Evolutionary conservation across 208 protist genomes (phyloP), one percentile per base, ranked within the genome.

Genomic region (Lotmaria passim): DNA sequence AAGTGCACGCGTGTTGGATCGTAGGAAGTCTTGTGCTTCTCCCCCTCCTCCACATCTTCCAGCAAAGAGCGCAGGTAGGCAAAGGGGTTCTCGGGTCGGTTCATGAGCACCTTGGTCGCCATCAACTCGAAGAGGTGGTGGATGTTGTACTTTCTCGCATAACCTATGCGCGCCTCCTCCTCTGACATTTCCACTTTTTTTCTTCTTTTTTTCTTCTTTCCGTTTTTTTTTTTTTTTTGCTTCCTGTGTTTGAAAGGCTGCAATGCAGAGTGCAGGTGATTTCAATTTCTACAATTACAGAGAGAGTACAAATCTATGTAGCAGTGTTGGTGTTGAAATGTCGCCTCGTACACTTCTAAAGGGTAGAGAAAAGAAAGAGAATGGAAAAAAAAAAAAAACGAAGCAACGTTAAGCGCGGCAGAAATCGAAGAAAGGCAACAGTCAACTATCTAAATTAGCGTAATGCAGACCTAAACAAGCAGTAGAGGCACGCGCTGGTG

Each of bases 101-200:
- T 90, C 30, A 93, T 50, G n/a, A 97, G 67, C 52, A 97, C 69
- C 48, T 87, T 91, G 17, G 89, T 93, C 30, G 93, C 93, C 46
- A 97, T 78, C 6, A 95, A 81, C 75, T 97, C 93, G 70, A 97
- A 93, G 36, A 97, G 73, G 72, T 96, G 91, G 66, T 97, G 93
- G 8, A 97, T 89, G 58, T 97, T 93, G 77, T 96, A 87, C 69
- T 82, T 6, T 61, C 90, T 92, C 70, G 91, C 93, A 79, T 96
- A 97, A 1, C 70, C 78, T 34, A 93, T 78, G 30, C 92, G 88
- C 24, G 86, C 59, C 57, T 86, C 80, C 10, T 96, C 85, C 56
- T 96, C 91, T 28, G 77, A 82, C 76, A 87, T 79, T 38, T 57
- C 15, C 31, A 8, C 5, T 11, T 51, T 26, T 51, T 2, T 51